Evolutionary conservation across 2,329 filamentous ascomycete species (phyloP).

Genomic region (Calonectria fujianensis): DNA sequence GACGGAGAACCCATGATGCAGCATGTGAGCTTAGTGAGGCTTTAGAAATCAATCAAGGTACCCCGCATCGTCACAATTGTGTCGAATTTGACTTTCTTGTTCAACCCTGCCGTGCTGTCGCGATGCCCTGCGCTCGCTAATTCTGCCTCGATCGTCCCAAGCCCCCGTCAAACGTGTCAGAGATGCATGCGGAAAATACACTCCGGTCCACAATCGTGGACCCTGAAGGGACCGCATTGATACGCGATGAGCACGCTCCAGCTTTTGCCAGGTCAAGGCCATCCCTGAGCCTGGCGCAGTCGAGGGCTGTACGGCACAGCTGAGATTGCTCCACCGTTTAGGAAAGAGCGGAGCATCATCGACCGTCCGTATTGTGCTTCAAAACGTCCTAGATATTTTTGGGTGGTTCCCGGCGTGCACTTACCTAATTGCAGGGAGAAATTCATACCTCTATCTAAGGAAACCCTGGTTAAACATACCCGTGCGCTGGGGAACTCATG

Average conservation of each 20-base stretch:
- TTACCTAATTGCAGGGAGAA: neutral
- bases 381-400: neutral
- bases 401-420: neutral
- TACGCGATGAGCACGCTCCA: neutral
- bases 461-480: neutral
- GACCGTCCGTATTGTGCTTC: neutral
- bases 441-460: neutral
- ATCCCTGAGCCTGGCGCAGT: neutral
- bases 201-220: neutral
- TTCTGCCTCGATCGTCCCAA: slow-evolving; percentile 1
- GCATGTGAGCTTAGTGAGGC: neutral
- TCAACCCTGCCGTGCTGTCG: neutral
- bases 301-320: neutral
- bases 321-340: neutral
- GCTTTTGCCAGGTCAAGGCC: neutral
- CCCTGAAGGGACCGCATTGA: neutral
- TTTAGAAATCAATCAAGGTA: neutral
- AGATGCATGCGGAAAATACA: neutral
- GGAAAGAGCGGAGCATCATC: neutral
- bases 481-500: neutral
- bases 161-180: neutral
- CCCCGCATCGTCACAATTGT: neutral
- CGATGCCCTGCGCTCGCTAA: neutral
- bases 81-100: neutral
- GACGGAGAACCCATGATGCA: neutral